Conservation (phyloP, 1,139 yeast species). For the Dujonia santamariae region DNA sequence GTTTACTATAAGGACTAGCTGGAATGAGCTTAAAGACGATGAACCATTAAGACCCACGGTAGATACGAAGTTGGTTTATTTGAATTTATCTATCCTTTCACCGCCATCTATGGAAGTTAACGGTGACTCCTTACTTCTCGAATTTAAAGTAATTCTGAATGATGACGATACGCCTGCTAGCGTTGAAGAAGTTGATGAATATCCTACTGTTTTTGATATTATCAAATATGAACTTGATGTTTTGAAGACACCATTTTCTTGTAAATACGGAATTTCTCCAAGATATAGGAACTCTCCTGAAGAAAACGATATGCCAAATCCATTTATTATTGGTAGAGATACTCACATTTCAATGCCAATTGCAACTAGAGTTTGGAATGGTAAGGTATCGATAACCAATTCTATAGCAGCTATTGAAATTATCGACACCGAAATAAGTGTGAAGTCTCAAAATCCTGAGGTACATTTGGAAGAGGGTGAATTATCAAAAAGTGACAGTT, state of each 20-base stretch:
- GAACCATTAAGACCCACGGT: slow-evolving; percentile 26
- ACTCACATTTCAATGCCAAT: slow-evolving; percentile 33
- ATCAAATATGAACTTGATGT: slow-evolving; percentile 25
- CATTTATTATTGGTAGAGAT: slow-evolving; percentile 26
- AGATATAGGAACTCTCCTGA: slow-evolving; percentile 17
- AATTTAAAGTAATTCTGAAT: slow-evolving; percentile 22
- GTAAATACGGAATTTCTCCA: slow-evolving; percentile 36
- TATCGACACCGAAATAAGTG: slow-evolving; percentile 16
- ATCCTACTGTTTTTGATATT: slow-evolving; percentile 25
- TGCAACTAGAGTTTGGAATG: slow-evolving; percentile 48
- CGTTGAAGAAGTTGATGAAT: slow-evolving; percentile 5
- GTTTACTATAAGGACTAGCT: slow-evolving; percentile 25
- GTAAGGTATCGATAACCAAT: slow-evolving; percentile 15
- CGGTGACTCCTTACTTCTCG: slow-evolving; percentile 16
- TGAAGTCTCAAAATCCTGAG: slow-evolving; percentile 32
- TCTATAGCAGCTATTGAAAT: slow-evolving; percentile 19
- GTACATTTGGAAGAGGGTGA: slow-evolving; percentile 19
- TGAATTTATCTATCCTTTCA: slow-evolving; percentile 25
- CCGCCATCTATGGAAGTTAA: slow-evolving; percentile 11
- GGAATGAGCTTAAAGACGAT: slow-evolving; percentile 43
- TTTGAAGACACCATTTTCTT: slow-evolving; percentile 33
- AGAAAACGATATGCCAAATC: slow-evolving; percentile 37
- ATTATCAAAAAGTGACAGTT: too few relatives aligned
- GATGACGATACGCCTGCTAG: slow-evolving; percentile 9
- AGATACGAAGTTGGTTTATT: slow-evolving; percentile 16